Evolutionary conservation across 495 filamentous ascomycete species (phyloP), one percentile per base, ranked within the genome.

Genomic region (Xylaria castorea): DNA sequence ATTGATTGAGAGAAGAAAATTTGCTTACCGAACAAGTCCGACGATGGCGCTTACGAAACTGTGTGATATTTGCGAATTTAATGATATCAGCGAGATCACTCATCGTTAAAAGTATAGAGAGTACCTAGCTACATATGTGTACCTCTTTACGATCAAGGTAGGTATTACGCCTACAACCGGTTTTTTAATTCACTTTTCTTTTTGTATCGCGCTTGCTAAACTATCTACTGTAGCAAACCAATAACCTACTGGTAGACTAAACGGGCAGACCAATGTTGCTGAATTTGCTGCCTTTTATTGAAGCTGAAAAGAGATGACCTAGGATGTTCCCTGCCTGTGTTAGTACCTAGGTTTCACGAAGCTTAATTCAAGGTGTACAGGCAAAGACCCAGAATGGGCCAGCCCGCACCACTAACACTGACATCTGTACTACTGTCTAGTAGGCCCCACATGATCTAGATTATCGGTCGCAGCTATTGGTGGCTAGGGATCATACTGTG

Each of bases 371-470:
- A 50, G 20, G 18, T 2, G 46, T n/a, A 2, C 12, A 46, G 46
- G 18, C 5, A n/a, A 11, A 53, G 4, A 53, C 2, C 12, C 20
- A n/a, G 20, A 36, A 36, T 36, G 34, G 0, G 2, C 38, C 38
- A 36, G 34, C 34, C 34, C 42, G 18, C 12, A n/a, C n/a, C n/a
- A n/a, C n/a, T n/a, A n/a, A n/a, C 42, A 46, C 16, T 20, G 44
- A 46, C 16, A 46, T 46, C 44, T 42, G 4, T 14, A 18, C n/a
- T 51, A 25, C 48, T 51, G 2, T 42, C 38, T 42, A 42, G 38
- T 42, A 5, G 50, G 50, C 50, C 50, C 50, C 50, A 51, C 50
- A 58, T 34, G 30, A 60, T 60, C 30, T 22, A 60, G 57, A 34
- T 60, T n/a, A 22, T 61, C 22, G 11, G 57, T 60, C 16, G 57